Conservation (phyloP, 176 grass and related monocot species). For the sorghum (Sorghum bicolor) region Sorghum_bicolor_NCBIv3 NC_012877.2:3875501-3876000, state of each 20-base stretch:
- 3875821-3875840: constrained; percentile 45
- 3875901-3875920: constrained; percentile 31
- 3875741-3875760: constrained; percentile 41
- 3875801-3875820: constrained; percentile 66
- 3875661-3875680: constrained; percentile 96
- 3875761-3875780: constrained; percentile 25
- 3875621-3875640: not conserved
- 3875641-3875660: constrained; percentile 91
- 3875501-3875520: constrained; percentile 95
- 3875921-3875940: constrained; percentile 30
- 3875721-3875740: constrained; percentile 80
- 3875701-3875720: constrained; percentile 83
- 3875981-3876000: not conserved
- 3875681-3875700: constrained; percentile 85
- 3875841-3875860: constrained; percentile 67
- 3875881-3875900: constrained; percentile 37
- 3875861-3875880: constrained; percentile 41
- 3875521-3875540: constrained; percentile 81
- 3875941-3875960: constrained; percentile 28
- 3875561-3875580: not conserved
- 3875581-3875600: not conserved
- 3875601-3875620: not conserved
- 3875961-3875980: constrained; percentile 21
- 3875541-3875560: not conserved
- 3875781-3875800: constrained; percentile 44